Evolutionary conservation across 768 basidiomycete genomes (phyloP).

Genomic region (Cytidiella melzeri): DNA sequence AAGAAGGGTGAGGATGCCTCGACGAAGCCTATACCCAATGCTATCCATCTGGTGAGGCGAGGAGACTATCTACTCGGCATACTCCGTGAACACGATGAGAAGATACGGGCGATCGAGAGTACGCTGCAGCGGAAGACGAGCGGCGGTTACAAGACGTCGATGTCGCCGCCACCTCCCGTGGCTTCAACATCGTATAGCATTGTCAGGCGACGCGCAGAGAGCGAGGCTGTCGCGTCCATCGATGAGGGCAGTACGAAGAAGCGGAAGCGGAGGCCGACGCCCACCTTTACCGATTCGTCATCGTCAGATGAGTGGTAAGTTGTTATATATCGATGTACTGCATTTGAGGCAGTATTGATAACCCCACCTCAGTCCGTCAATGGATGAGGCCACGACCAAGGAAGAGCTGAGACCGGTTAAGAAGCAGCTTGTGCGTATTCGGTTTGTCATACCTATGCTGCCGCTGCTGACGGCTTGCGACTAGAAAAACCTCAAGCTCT

Average conservation of each 20-base stretch:
- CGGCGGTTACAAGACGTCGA: constrained; percentile 58
- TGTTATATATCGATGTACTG: not conserved
- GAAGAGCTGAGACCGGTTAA: constrained; percentile 95
- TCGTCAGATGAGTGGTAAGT: constrained; percentile 88
- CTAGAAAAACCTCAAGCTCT: constrained; percentile 92
- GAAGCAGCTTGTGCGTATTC: constrained; percentile 73
- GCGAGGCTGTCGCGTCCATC: constrained; percentile 77
- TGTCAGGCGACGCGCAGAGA: constrained; percentile 75
- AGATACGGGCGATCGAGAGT: constrained; percentile 82
- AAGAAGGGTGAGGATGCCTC: constrained; percentile 88
- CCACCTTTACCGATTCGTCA: constrained; percentile 92
- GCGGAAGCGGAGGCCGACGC: constrained; percentile 90
- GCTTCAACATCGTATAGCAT: constrained; percentile 61
- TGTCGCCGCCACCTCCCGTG: constrained; percentile 70
- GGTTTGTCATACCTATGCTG: not conserved
- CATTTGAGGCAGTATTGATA: constrained; percentile 8
- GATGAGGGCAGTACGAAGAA: constrained; percentile 60
- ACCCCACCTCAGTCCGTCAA: constrained; percentile 62
- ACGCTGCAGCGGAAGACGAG: constrained; percentile 66
- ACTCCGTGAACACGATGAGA: constrained; percentile 84
- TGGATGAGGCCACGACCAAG: constrained; percentile 92
- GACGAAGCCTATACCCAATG: constrained; percentile 88
- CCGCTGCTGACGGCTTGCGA: not conserved
- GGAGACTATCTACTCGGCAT: constrained; percentile 89
- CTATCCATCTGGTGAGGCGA: constrained; percentile 95